Evolutionary conservation across 306 rosid species (phyloP), one percentile per base, ranked within the genome.

Genomic region (Potentilla sterilis): DNA sequence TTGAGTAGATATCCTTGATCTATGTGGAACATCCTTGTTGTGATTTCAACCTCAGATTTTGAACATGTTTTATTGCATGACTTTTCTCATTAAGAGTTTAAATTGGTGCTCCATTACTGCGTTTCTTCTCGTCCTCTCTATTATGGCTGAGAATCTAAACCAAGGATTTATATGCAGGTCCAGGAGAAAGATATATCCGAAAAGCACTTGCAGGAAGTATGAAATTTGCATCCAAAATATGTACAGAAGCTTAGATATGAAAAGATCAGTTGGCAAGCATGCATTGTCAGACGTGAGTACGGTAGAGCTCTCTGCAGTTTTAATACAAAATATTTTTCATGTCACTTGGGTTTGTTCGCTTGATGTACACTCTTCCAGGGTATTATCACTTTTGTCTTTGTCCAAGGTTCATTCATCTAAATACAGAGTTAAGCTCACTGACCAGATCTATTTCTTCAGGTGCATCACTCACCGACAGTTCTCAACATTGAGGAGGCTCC

Each of bases 141-240:
- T 4, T 57, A 19, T 28, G 42, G 6, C 22, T 9, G 55, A 14
- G 63, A 43, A 72, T 42, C 82, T 52, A 49, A 82, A 63, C 21
- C 24, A 28, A 59, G 47, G 48, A 40, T 51, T 47, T 9, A 5
- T 75, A 79, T 83, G 79, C 83, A 83, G 86, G 41, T 54, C 18
- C 37, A 72, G 28, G 83, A 22, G 41, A 61, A 64, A 24, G 69
- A 72, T 4, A 59, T 18, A 59, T 43, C 69, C 1, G 32, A 32
- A 61, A 59, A 59, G 57, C 41, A 14, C 46, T 61, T 32, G 69
- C 77, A 43, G 43, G 34, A 46, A 8, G 32, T 28, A 13, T 61
- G 77, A 74, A 58, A 44, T 32, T 28, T 67, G 16, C 58, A 48
- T 44, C 34, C 57, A 71, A 16, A n/a, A 48, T 48, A 69, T 67